Conservation (phyloP, 495 filamentous ascomycete genomes). For the Rostrohypoxylon terebratum region DNA sequence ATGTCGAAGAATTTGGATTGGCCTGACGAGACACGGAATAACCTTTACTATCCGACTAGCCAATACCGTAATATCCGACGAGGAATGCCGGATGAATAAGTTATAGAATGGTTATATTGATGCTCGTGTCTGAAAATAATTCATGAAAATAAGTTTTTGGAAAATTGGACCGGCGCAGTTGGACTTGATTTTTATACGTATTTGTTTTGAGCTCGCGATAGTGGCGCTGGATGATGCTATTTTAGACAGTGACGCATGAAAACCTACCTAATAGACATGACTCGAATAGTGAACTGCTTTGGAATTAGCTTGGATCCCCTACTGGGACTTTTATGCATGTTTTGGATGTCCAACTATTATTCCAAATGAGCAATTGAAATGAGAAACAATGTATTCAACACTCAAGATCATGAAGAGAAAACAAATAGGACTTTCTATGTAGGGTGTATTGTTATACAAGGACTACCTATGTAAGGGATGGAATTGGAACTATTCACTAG, state of each 20-base stretch:
- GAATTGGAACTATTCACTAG: slow-evolving; percentile 2
- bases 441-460: slow-evolving; percentile 11
- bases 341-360: neutral
- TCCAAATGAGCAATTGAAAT: neutral
- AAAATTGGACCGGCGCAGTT: slow-evolving; percentile 16
- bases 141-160: slow-evolving; percentile 16
- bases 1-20: slow-evolving; percentile 64
- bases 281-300: neutral
- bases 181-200: slow-evolving; percentile 2
- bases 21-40: slow-evolving; percentile 72
- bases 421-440: slow-evolving; percentile 5
- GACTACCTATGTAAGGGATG: neutral
- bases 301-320: neutral
- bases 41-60: slow-evolving; percentile 72
- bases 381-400: neutral
- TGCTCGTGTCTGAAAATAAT: neutral
- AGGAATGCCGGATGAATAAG: slow-evolving; percentile 57
- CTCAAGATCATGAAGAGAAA: neutral
- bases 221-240: neutral
- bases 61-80: slow-evolving; percentile 76
- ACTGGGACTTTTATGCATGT: neutral
- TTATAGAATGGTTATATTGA: neutral
- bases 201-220: neutral
- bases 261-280: slow-evolving; percentile 11
- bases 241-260: neutral